These are phyloP conservation scores for Panicum hallii DNA, from an alignment of 202 grass and related monocot genomes.

Conservation along the genomic window DNA sequence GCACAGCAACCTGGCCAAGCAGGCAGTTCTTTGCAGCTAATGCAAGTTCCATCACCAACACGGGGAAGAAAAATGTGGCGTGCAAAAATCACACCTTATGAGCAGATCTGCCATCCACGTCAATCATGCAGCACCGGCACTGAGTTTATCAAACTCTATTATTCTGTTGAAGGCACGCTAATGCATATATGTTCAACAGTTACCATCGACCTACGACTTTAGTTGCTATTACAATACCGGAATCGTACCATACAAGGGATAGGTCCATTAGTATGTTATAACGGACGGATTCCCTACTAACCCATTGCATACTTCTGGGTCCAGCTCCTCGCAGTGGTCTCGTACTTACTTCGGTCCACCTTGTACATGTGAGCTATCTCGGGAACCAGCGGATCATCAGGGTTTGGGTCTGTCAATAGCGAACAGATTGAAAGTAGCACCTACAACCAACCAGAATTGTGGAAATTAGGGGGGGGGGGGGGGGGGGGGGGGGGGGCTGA, in stretches of 20 bases:
- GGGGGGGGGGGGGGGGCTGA: background rate
- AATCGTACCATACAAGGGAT: background rate
- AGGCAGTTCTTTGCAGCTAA: background rate
- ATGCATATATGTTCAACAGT: background rate
- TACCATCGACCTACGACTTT: background rate
- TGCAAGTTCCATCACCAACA: background rate
- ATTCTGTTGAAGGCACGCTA: background rate
- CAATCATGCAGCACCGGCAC: background rate
- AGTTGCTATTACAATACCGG: slow-evolving; percentile 8
- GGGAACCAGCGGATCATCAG: slow-evolving; percentile 68
- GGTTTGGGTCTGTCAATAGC: slow-evolving; percentile 61
- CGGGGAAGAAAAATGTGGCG: background rate
- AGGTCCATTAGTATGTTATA: background rate
- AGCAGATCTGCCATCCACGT: background rate
- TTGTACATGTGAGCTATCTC: slow-evolving; percentile 75
- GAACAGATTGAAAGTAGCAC: slow-evolving; percentile 71
- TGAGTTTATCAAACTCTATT: background rate
- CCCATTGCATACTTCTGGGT: slow-evolving; percentile 69
- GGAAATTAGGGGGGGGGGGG: background rate
- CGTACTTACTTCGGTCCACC: slow-evolving; percentile 54
- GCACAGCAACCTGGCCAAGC: background rate
- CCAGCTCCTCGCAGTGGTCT: slow-evolving; percentile 60
- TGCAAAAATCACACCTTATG: background rate
- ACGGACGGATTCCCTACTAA: background rate
- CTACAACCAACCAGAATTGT: slow-evolving; percentile 22